Percentiles rank a stretch among this genome's conserved stretches.
phyloP scores from a whole-genome alignment of 306 rosid species.

The Elaeagnus macrophylla region DNA sequence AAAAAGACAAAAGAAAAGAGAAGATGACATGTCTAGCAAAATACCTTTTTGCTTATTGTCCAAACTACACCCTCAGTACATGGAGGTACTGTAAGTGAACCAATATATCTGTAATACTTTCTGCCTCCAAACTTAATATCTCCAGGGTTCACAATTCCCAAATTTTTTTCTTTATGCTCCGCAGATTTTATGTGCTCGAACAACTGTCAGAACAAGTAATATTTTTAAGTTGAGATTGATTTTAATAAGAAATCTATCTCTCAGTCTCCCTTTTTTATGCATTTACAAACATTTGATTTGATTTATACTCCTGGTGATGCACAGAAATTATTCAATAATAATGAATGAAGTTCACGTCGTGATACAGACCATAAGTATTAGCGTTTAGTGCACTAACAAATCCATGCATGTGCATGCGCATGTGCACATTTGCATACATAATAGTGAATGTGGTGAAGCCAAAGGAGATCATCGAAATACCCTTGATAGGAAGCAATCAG shows the following conservation, averaged over 20 bases:
- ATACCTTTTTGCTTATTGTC: conserved; percentile 56
- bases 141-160: conserved; percentile 48
- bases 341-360: no score
- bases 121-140: conserved; percentile 42
- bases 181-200: conserved; percentile 25
- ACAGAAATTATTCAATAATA: no score
- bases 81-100: conserved; percentile 74
- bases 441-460: neutral
- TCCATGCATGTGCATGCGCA: no score
- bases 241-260: neutral
- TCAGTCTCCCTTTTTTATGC: neutral
- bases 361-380: neutral
- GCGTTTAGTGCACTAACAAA: no score
- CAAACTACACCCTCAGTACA: conserved; percentile 72
- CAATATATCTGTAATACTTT: conserved; percentile 67
- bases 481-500: conserved; percentile 56
- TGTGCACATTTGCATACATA: neutral
- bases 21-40: conserved; percentile 2
- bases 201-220: conserved; percentile 21
- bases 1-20: neutral
- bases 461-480: conserved; percentile 20
- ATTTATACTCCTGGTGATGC: no score
- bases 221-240: neutral
- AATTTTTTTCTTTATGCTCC: conserved; percentile 29
- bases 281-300: neutral